Evolutionary conservation across 305 asterid species (phyloP).

Genomic region (Fraxinus sp.): DNA sequence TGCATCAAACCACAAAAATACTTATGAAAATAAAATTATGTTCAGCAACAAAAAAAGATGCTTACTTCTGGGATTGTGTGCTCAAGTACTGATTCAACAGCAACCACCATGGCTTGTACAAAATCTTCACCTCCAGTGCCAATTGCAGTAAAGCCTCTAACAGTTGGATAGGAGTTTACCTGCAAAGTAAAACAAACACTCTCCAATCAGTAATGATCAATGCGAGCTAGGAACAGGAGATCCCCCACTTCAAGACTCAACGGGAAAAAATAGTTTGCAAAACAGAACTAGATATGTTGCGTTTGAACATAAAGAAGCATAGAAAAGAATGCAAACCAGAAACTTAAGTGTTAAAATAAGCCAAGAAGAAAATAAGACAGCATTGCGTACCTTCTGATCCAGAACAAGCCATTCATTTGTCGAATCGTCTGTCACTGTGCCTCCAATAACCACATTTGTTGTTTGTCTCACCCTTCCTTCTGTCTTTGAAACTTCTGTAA

Average conservation of each 20-base stretch:
- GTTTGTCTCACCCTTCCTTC: slow-evolving; percentile 97
- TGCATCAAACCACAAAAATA: neutral
- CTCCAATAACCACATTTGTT: slow-evolving; percentile 92
- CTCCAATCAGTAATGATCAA: slow-evolving; percentile 8
- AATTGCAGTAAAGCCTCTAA: slow-evolving; percentile 92
- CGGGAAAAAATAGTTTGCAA: neutral
- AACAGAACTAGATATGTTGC: neutral
- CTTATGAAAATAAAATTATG: neutral
- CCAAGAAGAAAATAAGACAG: slow-evolving; percentile 1
- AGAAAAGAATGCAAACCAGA: neutral
- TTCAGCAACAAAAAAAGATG: neutral
- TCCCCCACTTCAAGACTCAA: neutral
- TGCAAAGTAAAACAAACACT: slow-evolving; percentile 25
- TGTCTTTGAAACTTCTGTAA: slow-evolving; percentile 79
- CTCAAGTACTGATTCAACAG: slow-evolving; percentile 89
- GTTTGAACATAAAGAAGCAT: neutral
- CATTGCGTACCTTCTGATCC: slow-evolving; percentile 71
- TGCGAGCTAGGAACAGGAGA: slow-evolving; percentile 20
- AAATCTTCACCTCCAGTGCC: slow-evolving; percentile 98
- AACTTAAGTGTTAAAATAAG: neutral
- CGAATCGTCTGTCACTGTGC: slow-evolving; percentile 84
- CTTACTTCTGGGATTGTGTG: slow-evolving; percentile 78
- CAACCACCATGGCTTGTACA: slow-evolving; percentile 94
- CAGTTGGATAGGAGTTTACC: slow-evolving; percentile 95
- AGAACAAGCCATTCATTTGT: slow-evolving; percentile 81